Base-by-base conservation (phyloP, 2,329 filamentous ascomycete genomes). In the Aspergillus cejpii region DNA sequence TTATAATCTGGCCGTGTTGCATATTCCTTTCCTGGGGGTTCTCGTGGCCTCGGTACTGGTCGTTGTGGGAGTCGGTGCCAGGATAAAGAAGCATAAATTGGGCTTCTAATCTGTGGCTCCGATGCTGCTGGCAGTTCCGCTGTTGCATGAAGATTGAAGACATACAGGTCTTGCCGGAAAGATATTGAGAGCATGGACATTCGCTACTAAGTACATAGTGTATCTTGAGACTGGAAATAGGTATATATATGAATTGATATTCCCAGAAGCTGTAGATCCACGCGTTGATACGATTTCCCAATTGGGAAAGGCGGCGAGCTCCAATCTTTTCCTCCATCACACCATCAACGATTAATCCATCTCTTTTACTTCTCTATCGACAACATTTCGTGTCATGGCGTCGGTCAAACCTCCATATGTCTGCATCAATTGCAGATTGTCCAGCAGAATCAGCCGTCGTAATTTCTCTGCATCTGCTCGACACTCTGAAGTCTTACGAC, bases 81-180 rank as follows among this genome's bases (percentile, higher is more conserved):
- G 91, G 51, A 81, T 96, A 50, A 86, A 88, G 73, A 80, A 84
- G 70, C 77, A 80, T 50, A 97, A 97, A 74, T 73, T 96, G 46
- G 87, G 87, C 3, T 37, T 48, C n/a, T 53, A 14, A 42, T 20
- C 14, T 28, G n/a, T 29, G 20, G 4, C 10, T 19, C 2, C 20
- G 7, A 17, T 36, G 31, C 14, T 6, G 23, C 4, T 24, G 23
- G n/a, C n/a, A n/a, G n/a, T n/a, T n/a, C n/a, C n/a, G n/a, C n/a
- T n/a, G n/a, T n/a, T n/a, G n/a, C n/a, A n/a, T n/a, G n/a, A n/a
- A n/a, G n/a, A n/a, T n/a, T n/a, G n/a, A n/a, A n/a, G n/a, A n/a
- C 23, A 24, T 24, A 24, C 23, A 24, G 23, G 8, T 24, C 23
- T n/a, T n/a, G n/a, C n/a, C n/a, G n/a, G n/a, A n/a, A n/a, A n/a